These are phyloP conservation scores for Jacaranda mimosifolia DNA, from an alignment of 257 asterid species.

Conservation along the genomic window DNA sequence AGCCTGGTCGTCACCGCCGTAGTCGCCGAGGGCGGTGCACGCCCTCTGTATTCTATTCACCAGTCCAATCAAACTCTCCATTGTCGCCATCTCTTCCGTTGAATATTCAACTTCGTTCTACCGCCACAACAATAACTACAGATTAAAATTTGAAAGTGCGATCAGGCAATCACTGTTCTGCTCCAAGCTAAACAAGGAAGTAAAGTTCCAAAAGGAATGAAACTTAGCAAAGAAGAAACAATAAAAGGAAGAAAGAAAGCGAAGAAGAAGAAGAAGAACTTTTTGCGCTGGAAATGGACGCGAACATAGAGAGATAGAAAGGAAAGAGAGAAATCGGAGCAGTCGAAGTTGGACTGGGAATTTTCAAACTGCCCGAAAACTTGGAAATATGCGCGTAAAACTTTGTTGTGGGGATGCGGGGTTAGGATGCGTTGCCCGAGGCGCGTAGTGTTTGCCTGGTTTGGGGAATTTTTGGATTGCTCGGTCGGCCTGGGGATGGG, in stretches of 20 bases:
- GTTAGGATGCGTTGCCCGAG: constrained; percentile 34
- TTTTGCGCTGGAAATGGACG: constrained; percentile 25
- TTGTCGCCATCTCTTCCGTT: constrained; percentile 61
- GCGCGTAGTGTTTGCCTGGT: constrained; percentile 31
- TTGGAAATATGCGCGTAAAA: constrained; percentile 15
- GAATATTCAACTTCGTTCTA: constrained; percentile 22
- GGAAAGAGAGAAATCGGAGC: constrained; percentile 15
- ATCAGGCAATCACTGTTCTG: neutral
- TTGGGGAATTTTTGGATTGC: neutral
- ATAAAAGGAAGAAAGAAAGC: neutral
- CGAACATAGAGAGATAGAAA: constrained; percentile 23
- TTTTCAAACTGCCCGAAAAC: constrained; percentile 36
- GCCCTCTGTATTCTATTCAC: constrained; percentile 92
- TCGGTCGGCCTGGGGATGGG: too few relatives aligned
- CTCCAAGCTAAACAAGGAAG: constrained; percentile 16
- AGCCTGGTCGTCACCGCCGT: constrained; percentile 76
- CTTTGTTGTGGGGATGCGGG: neutral
- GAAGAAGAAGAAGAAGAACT: neutral
- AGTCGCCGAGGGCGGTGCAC: constrained; percentile 91
- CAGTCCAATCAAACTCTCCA: constrained; percentile 92
- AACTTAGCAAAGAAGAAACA: constrained; percentile 39
- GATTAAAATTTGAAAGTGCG: constrained; percentile 14
- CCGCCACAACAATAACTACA: constrained; percentile 27
- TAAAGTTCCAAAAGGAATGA: constrained; percentile 15
- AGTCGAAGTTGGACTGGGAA: constrained; percentile 45